These are phyloP conservation scores for Starmera dryadoides DNA, from an alignment of 805 yeast species.

Conservation along the genomic window DNA sequence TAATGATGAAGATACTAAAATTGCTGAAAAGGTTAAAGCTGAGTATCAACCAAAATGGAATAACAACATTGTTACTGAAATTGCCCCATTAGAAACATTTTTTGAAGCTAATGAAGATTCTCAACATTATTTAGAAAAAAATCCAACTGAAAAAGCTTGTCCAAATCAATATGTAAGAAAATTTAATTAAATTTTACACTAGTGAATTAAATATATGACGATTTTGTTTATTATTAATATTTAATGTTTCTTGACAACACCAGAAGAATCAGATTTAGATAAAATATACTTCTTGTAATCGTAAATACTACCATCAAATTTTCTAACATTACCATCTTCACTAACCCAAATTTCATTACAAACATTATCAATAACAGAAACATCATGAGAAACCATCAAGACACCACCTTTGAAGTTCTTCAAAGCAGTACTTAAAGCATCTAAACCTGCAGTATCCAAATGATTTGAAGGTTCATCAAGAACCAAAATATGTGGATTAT, in stretches of 20 bases:
- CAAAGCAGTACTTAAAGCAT: constrained; percentile 88
- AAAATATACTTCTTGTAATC: constrained; percentile 89
- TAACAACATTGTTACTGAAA: constrained; percentile 58
- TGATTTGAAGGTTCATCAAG: constrained; percentile 98
- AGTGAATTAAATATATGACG: no score
- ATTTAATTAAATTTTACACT: no score
- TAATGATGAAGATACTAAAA: constrained; percentile 33
- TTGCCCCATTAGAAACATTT: constrained; percentile 62
- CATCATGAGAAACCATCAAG: constrained; percentile 97
- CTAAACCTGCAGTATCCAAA: constrained; percentile 96
- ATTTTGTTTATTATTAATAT: neutral
- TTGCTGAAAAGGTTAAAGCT: constrained; percentile 39
- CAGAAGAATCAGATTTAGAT: constrained; percentile 67
- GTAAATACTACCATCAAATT: constrained; percentile 74
- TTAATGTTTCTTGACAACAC: constrained; percentile 86
- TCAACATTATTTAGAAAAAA: constrained; percentile 70
- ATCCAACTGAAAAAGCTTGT: constrained; percentile 85
- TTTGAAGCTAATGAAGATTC: constrained; percentile 95
- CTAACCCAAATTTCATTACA: constrained; percentile 96
- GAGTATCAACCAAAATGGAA: constrained; percentile 65
- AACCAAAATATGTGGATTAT: constrained; percentile 84
- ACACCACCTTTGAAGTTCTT: constrained; percentile 90
- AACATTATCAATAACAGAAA: constrained; percentile 77
- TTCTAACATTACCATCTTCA: constrained; percentile 73
- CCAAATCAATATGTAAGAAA: constrained; percentile 79